A percentile compares a stretch with the other conserved stretches of the same genome.
phyloP scores from a whole-genome alignment of 2,329 filamentous ascomycete genomes.

The Chaetomiaceae sp. region DNA sequence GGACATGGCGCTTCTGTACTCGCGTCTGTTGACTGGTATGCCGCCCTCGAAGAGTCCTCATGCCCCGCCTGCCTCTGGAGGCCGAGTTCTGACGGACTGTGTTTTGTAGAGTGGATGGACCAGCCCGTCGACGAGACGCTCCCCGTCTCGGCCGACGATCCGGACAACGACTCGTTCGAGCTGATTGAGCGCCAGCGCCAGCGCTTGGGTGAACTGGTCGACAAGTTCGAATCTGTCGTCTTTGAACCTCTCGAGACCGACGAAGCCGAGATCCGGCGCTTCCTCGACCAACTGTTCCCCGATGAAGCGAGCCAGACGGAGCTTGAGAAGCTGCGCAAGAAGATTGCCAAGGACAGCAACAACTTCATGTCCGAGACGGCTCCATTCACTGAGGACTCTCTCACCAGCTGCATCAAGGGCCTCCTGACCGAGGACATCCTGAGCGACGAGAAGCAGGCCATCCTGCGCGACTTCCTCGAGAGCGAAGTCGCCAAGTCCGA shows the following conservation, averaged over 20 bases:
- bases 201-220: conserved; percentile 33
- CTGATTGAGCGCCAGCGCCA: conserved; percentile 34
- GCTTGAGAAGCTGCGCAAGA: conserved; percentile 20
- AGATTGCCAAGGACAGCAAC: conserved; percentile 17
- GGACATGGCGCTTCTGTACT: conserved; percentile 32
- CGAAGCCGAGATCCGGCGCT: conserved; percentile 29
- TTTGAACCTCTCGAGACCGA: conserved; percentile 34
- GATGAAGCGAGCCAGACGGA: conserved; percentile 27
- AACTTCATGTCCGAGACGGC: conserved; percentile 22
- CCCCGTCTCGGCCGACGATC: conserved; percentile 12
- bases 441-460: conserved; percentile 38
- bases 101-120: conserved; percentile 33
- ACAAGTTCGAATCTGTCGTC: conserved; percentile 37
- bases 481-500: conserved; percentile 37
- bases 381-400: conserved; percentile 31
- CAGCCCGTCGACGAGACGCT: conserved; percentile 13
- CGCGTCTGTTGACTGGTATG: conserved; percentile 32
- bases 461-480: conserved; percentile 36
- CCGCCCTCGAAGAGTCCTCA: no score
- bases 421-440: conserved; percentile 38
- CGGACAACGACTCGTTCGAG: conserved; percentile 28
- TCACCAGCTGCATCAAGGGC: conserved; percentile 35
- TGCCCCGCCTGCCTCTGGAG: not conserved
- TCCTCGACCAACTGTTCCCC: conserved; percentile 31
- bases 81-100: not conserved